phyloP scores from a whole-genome alignment of 2,329 filamentous ascomycete species.

The Dactylellina parvicollis region DNA sequence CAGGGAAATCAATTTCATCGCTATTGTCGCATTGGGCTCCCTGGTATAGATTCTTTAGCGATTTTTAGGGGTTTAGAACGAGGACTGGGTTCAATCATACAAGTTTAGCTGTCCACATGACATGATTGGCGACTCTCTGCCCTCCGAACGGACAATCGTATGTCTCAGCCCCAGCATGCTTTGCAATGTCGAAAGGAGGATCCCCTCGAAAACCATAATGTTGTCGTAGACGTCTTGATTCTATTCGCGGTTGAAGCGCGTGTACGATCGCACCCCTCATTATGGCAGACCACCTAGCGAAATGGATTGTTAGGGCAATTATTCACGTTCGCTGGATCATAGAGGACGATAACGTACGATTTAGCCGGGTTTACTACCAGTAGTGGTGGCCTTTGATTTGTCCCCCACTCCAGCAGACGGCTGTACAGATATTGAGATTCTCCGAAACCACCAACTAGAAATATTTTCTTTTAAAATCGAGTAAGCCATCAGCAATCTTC shows the following conservation, averaged over 20 bases:
- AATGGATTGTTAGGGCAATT: no score
- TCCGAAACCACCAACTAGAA: constrained; percentile 46
- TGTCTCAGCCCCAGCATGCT: not conserved
- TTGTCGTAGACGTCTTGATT: constrained; percentile 16
- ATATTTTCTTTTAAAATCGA: constrained; percentile 1
- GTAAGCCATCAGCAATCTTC: not conserved
- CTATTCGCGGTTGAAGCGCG: constrained; percentile 1
- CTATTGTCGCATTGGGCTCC: constrained; percentile 16
- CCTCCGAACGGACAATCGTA: not conserved
- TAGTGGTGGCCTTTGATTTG: not conserved
- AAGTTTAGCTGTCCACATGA: constrained; percentile 10
- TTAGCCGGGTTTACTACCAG: constrained; percentile 26
- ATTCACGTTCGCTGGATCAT: no score
- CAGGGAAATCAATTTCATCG: not conserved
- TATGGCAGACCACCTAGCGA: constrained; percentile 48
- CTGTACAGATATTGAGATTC: constrained; percentile 45
- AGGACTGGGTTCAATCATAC: not conserved
- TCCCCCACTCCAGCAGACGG: not conserved
- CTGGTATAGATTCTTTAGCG: no score
- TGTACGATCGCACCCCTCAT: constrained; percentile 37
- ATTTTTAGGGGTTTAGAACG: no score
- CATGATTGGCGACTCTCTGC: no score
- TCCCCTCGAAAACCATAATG: constrained; percentile 23
- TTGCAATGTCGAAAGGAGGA: not conserved
- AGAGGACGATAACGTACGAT: constrained; percentile 19